Percentiles rank a stretch among this genome's conserved stretches.
Evolutionary conservation across 768 basidiomycete genomes (phyloP).

Genomic region (Gloeostereum incarnatum): DNA sequence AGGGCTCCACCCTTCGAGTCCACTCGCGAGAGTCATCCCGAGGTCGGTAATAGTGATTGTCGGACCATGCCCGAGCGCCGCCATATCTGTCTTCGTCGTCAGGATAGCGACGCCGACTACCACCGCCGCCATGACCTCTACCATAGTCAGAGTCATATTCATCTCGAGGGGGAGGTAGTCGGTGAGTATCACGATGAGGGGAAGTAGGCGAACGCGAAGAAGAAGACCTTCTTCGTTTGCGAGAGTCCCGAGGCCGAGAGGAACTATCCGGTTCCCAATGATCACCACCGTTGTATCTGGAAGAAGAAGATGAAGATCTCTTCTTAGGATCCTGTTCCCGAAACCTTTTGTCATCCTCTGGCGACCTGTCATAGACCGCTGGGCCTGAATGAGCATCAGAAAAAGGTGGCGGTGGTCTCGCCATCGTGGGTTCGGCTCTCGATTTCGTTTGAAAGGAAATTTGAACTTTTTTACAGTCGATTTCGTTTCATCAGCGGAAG

Average conservation of each 20-base stretch:
- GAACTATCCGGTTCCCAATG: constrained; percentile 25
- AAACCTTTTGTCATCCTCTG: constrained; percentile 34
- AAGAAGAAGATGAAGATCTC: constrained; percentile 9
- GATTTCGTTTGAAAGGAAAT: constrained; percentile 65
- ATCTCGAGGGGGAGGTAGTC: constrained; percentile 28
- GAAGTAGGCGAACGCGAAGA: constrained; percentile 32
- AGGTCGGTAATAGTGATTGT: too few species aligned
- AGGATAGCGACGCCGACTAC: constrained; percentile 29
- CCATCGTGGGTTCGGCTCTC: constrained; percentile 20
- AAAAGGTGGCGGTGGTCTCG: neutral
- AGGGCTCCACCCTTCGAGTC: too few species aligned
- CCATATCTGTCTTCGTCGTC: constrained; percentile 22
- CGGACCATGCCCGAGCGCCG: too few species aligned
- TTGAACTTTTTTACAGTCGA: constrained; percentile 53
- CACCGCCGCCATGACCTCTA: too few species aligned
- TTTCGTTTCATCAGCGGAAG: constrained; percentile 25
- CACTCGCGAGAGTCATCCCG: too few species aligned
- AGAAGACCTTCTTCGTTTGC: constrained; percentile 11
- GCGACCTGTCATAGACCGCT: constrained; percentile 27
- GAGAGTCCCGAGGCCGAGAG: neutral
- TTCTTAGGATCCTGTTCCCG: constrained; percentile 25
- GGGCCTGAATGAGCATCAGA: constrained; percentile 4
- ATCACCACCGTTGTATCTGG: constrained; percentile 13
- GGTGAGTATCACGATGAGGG: constrained; percentile 20
- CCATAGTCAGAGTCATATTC: constrained; percentile 17